phyloP scores from a whole-genome alignment of 352 stramenopile genomes.

The Peronospora tabacina region DNA sequence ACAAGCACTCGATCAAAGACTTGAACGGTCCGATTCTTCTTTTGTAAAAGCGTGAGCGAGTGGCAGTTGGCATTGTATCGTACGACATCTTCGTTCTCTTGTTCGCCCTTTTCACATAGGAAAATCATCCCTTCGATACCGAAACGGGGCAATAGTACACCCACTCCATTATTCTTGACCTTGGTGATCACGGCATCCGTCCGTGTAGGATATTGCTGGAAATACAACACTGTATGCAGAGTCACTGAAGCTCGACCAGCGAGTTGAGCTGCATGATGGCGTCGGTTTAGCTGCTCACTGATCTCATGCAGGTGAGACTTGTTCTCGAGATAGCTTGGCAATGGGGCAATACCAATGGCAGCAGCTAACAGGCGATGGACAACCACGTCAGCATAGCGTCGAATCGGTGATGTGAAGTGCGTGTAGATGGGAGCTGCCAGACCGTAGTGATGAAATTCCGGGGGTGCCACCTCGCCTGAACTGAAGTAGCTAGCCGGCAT shows the following conservation, averaged over 20 bases:
- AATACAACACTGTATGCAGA: slow-evolving; percentile 97
- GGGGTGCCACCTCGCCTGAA: slow-evolving; percentile 91
- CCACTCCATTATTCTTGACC: slow-evolving; percentile 91
- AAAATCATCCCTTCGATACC: slow-evolving; percentile 97
- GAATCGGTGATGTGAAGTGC: slow-evolving; percentile 99
- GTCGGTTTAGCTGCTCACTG: slow-evolving; percentile 95
- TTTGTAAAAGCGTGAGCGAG: slow-evolving; percentile 51
- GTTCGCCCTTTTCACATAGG: slow-evolving; percentile 69
- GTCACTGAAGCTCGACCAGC: slow-evolving; percentile 93
- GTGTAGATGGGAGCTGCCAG: slow-evolving; percentile 98
- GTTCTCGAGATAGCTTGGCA: slow-evolving; percentile 93
- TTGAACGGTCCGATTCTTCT: slow-evolving; percentile 44
- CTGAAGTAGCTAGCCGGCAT: slow-evolving; percentile 98
- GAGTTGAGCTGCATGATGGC: slow-evolving; percentile 94
- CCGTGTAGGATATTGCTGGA: slow-evolving; percentile 78
- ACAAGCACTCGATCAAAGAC: slow-evolving; percentile 78
- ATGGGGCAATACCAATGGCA: slow-evolving; percentile 91
- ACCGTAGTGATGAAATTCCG: slow-evolving; percentile 98
- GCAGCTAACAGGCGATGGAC: slow-evolving; percentile 96
- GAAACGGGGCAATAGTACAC: slow-evolving; percentile 95
- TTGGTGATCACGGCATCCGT: slow-evolving; percentile 92
- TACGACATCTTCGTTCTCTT: slow-evolving; percentile 49
- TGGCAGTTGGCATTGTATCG: slow-evolving; percentile 46
- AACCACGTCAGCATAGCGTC: slow-evolving; percentile 95
- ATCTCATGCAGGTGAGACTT: slow-evolving; percentile 92